Conservation (phyloP, 805 yeast species). For the Torulaspora quercuum region DNA sequence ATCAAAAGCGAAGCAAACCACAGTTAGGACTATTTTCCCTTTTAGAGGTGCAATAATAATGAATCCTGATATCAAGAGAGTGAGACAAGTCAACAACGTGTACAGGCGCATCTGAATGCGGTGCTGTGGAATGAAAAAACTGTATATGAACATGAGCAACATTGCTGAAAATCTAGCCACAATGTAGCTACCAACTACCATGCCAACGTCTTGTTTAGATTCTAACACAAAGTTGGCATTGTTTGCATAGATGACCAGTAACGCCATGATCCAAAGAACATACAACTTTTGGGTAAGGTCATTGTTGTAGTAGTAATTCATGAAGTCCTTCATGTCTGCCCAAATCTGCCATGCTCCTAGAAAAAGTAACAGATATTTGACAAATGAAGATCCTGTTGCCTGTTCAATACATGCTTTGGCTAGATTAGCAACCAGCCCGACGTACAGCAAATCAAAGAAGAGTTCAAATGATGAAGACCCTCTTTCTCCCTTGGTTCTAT, state of each 20-base stretch:
- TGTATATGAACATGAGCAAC: constrained; percentile 35
- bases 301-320: constrained; percentile 60
- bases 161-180: constrained; percentile 44
- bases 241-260: constrained; percentile 52
- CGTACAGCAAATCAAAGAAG: constrained; percentile 60
- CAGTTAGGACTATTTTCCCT: background rate
- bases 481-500: constrained; percentile 54
- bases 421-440: constrained; percentile 58
- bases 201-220: constrained; percentile 14
- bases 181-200: constrained; percentile 47
- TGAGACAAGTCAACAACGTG: background rate
- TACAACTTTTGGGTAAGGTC: constrained; percentile 53
- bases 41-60: background rate
- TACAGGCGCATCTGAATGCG: background rate
- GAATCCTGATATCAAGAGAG: background rate
- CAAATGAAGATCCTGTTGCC: constrained; percentile 46
- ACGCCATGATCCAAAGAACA: constrained; percentile 50
- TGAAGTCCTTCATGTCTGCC: constrained; percentile 61
- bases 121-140: background rate
- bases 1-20: background rate
- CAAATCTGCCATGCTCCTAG: constrained; percentile 62
- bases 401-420: constrained; percentile 52
- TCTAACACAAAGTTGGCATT: constrained; percentile 34
- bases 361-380: constrained; percentile 49
- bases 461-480: constrained; percentile 51